Base-by-base conservation (phyloP, 345 rosid genomes). In the Viola odorata region DNA sequence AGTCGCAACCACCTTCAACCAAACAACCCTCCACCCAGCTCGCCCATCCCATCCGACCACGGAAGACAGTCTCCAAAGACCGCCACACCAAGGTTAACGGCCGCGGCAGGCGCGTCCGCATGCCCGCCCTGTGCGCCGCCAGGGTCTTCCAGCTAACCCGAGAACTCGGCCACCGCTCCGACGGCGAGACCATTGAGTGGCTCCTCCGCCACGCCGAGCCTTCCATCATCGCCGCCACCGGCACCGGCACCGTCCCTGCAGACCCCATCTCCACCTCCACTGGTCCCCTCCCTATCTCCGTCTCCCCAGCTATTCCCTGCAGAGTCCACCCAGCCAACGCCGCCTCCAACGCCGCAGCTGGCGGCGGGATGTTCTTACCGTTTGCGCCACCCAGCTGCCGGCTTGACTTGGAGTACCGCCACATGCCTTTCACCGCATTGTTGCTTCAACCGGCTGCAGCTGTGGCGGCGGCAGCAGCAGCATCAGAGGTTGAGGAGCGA, bases 1-100 rank as follows among this genome's bases (percentile, higher is more conserved):
- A 23, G 32, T 23, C 32, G 32, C 32, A 23, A 23, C 32, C 32
- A 23, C 32, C 32, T 23, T 23, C 32, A n/a, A 55, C 60, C 6
- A 42, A 51, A 14, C 59, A 6, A 36, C 48, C 57, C 37, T 48
- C 14, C 13, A 47, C 48, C 3, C 38, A 12, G 32, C 63, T 68
- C 67, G 32, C 61, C 57, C 54, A 54, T 12, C 49, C 70, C 12
- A 77, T 69, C 15, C 77, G 69, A 55, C 45, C 61, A 23, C 32
- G 32, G 32, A 23, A 23, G 32, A 23, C 56, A 3, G 11, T 17
- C 3, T 54, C 87, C 16, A 80, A 68, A 49, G 96, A 88, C 77
- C 89, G 91, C 15, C 96, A 85, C 66, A 77, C 82, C 53, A 88
- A 85, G 59, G 88, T 88, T 36, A 76, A 88, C 64, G 89, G 91